Conservation (phyloP, 2,329 filamentous ascomycete genomes). For the Diaporthe vexans region DNA sequence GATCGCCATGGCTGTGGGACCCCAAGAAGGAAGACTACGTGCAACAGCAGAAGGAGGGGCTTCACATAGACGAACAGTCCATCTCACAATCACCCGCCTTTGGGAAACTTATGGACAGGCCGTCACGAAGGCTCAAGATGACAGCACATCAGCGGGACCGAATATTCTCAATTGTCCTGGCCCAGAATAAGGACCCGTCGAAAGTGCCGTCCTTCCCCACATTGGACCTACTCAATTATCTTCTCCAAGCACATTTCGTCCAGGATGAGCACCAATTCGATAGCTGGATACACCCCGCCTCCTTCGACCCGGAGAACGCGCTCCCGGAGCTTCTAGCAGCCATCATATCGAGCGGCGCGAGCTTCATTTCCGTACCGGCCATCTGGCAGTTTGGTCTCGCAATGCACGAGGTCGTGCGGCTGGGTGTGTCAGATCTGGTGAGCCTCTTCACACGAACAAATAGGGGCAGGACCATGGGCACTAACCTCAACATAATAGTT, state of each 20-base stretch:
- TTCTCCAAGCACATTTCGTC: conserved; percentile 48
- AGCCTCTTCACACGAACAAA: neutral
- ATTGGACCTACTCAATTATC: conserved; percentile 48
- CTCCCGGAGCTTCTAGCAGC: conserved; percentile 47
- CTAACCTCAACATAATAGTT: conserved; percentile 49
- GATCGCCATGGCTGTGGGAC: conserved; percentile 53
- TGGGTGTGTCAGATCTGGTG: conserved; percentile 48
- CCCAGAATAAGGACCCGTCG: conserved; percentile 44
- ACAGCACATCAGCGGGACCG: conserved; percentile 44
- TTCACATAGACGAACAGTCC: conserved; percentile 46
- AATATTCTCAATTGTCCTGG: conserved; percentile 48
- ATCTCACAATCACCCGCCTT: conserved; percentile 42
- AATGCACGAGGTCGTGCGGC: conserved; percentile 60
- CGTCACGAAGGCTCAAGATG: conserved; percentile 44
- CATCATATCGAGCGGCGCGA: conserved; percentile 46
- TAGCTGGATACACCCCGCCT: conserved; percentile 47
- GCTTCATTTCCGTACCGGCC: conserved; percentile 47
- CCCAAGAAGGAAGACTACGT: conserved; percentile 49
- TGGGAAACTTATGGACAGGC: conserved; percentile 39
- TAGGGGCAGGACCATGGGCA: conserved; percentile 47
- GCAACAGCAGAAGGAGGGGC: conserved; percentile 44
- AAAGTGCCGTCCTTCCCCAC: conserved; percentile 48
- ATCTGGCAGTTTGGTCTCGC: conserved; percentile 50
- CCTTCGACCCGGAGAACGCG: conserved; percentile 46
- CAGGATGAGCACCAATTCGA: conserved; percentile 48